Base-by-base conservation (phyloP, 441 rosid genomes). In the Populus hybrid region DNA sequence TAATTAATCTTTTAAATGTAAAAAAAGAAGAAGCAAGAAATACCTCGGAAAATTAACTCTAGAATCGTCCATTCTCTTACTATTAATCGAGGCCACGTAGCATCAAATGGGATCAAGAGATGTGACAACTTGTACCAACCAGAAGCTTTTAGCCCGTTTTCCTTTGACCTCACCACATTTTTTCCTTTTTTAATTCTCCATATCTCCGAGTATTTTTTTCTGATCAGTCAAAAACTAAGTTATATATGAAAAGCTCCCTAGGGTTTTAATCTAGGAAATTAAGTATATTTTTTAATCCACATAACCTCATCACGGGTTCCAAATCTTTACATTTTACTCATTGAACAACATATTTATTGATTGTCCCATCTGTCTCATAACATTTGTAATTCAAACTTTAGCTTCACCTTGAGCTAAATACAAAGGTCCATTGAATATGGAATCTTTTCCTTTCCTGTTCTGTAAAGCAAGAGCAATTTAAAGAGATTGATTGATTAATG, bases 401-500 rank as follows among this genome's bases (percentile, higher is more conserved):
- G 57, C 57, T 46, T 46, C 57, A 46, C 57, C 57, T 14, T 46
- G 57, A 46, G 57, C 57, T 46, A 46, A 46, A 46, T 68, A 38
- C 6, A 57, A 3, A 42, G 50, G 76, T 18, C 34, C 61, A 46
- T 46, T 61, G 85, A 34, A 59, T 46, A 30, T 53, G 74, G 75
- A 80, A 77, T 83, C 83, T 77, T 67, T 72, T 74, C 35, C 34
- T 68, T 67, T 35, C 57, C 70, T 74, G 72, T 40, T 71, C 34
- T n/a, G 36, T 63, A 80, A 82, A 77, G 79, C 67, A 73, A 50
- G 79, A 63, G 21, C 79, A 77, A 64, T 14, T 21, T 65, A 65
- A 65, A 65, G 69, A 65, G 69, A 65, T 28, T 65, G 26, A 28
- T 65, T 65, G 57, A 46, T 46, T 46, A 46, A 46, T 46, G 57